These are phyloP conservation scores for Warburgia ugandensis DNA, from an alignment of 164 flowering plant species.

Conservation along the genomic window DNA sequence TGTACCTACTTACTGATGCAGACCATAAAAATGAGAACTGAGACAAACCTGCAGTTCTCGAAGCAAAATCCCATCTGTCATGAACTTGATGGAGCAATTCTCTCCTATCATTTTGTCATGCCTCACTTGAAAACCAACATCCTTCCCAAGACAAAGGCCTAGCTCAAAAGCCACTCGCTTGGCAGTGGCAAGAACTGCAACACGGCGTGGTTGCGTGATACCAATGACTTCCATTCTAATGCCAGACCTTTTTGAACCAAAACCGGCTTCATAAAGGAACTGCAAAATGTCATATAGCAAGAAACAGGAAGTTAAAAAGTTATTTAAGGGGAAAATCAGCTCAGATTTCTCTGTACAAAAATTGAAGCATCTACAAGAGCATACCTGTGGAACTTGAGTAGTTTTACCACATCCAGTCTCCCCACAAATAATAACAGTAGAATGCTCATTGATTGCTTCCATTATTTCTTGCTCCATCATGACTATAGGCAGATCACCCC, in stretches of 20 bases:
- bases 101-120: constrained; percentile 84
- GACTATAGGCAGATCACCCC: constrained; percentile 83
- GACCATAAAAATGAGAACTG: too few relatives aligned
- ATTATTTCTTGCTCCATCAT: constrained; percentile 99
- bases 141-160: constrained; percentile 72
- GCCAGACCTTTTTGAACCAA: constrained; percentile 43
- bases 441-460: constrained; percentile 82
- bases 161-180: constrained; percentile 90
- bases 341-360: background rate
- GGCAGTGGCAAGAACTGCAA: constrained; percentile 95
- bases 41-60: constrained; percentile 79
- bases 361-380: background rate
- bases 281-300: constrained; percentile 23
- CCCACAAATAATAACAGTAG: constrained; percentile 70
- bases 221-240: constrained; percentile 69
- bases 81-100: constrained; percentile 75
- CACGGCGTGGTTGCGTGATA: constrained; percentile 96
- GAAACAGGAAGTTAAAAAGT: constrained; percentile 2
- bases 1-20: too few relatives aligned
- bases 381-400: constrained; percentile 92
- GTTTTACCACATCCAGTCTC: constrained; percentile 98
- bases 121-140: constrained; percentile 96
- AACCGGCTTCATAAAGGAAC: constrained; percentile 98
- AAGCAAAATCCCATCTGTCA: constrained; percentile 98
- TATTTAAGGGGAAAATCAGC: background rate